Conservation (phyloP, 352 stramenopile genomes). For the Phytophthora pluvialis region DNA sequence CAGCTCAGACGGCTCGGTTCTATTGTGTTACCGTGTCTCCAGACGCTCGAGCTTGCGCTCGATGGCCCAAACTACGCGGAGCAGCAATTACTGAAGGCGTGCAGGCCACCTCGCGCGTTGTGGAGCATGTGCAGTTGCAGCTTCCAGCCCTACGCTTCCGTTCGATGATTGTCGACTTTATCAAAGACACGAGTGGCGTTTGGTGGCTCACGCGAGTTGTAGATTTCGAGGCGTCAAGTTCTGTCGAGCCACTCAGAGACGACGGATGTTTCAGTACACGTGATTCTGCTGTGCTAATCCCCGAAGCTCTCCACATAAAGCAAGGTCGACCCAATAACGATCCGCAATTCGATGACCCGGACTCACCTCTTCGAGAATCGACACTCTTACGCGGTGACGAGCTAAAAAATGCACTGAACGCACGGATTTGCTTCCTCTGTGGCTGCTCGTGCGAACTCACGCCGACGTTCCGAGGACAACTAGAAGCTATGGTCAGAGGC, state of each 20-base stretch:
- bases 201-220: slow-evolving; percentile 82
- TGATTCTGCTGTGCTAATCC: slow-evolving; percentile 56
- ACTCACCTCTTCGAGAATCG: slow-evolving; percentile 10
- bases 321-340: slow-evolving; percentile 34
- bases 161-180: slow-evolving; percentile 70
- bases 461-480: slow-evolving; percentile 43
- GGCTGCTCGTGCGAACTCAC: slow-evolving; percentile 59
- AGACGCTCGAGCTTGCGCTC: slow-evolving; percentile 34
- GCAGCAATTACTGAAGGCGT: slow-evolving; percentile 58
- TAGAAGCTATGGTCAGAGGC: slow-evolving; percentile 43
- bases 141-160: slow-evolving; percentile 64
- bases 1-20: slow-evolving; percentile 32
- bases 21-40: slow-evolving; percentile 54
- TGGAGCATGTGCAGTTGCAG: slow-evolving; percentile 69
- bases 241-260: slow-evolving; percentile 19
- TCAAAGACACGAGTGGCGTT: slow-evolving; percentile 57
- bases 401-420: slow-evolving; percentile 23
- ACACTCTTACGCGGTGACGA: slow-evolving; percentile 16
- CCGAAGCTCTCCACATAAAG: slow-evolving; percentile 51
- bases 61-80: slow-evolving; percentile 65
- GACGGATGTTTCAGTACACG: slow-evolving; percentile 16
- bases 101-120: slow-evolving; percentile 53
- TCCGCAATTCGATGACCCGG: slow-evolving; percentile 1
- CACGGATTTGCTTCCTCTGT: slow-evolving; percentile 61
- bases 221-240: slow-evolving; percentile 50